Base-by-base conservation (phyloP, 2,329 filamentous ascomycete species). In the Phyllosticta citriasiana region DNA sequence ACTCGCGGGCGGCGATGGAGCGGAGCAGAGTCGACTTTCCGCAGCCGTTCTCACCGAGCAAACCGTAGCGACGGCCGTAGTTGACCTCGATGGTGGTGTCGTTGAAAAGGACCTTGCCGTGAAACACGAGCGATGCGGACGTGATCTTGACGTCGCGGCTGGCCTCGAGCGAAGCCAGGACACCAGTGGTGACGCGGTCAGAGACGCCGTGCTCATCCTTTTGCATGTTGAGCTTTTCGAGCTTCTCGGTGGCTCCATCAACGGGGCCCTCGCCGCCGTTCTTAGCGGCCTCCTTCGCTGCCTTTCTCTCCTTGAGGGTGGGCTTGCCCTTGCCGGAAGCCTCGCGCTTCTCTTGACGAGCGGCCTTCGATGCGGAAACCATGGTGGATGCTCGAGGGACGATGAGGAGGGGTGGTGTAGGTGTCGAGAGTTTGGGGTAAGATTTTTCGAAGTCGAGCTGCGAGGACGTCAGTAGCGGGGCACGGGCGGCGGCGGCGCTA, bases 11-110 rank as follows among this genome's bases (percentile, higher is more conserved):
- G 69, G 88, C 88, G 74, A 99, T 96, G 67, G 94, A 85, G 81
- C 97, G 97, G 73, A 99, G 84, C 35, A 99, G 79, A n/a, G 94
- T 99, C 66, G 89, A 95, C 84, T 99, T 99, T 76, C 94, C 94
- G 78, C 94, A 99, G 67, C 94, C 94, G 88, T 99, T 99, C 84
- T 99, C 94, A 72, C 94, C 94, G 66, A 99, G 81, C 62, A 99
- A 82, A 75, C 94, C 94, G 75, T 99, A 99, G 71, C 94, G 86
- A 71, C 92, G 89, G 67, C 89, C 91, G 74, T 91, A 94, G 74
- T 89, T 93, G 71, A 99, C 83, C 78, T 99, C 95, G 75, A 99
- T 82, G 57, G 87, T 95, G 65, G 89, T 89, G 78, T 99, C 94
- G 73, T 87, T 93, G 78, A 99, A 89, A 64, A 99, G 86, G 68